These are phyloP conservation scores for Vachellia pachyceras DNA, from an alignment of 306 rosid species.

Conservation along the genomic window DNA sequence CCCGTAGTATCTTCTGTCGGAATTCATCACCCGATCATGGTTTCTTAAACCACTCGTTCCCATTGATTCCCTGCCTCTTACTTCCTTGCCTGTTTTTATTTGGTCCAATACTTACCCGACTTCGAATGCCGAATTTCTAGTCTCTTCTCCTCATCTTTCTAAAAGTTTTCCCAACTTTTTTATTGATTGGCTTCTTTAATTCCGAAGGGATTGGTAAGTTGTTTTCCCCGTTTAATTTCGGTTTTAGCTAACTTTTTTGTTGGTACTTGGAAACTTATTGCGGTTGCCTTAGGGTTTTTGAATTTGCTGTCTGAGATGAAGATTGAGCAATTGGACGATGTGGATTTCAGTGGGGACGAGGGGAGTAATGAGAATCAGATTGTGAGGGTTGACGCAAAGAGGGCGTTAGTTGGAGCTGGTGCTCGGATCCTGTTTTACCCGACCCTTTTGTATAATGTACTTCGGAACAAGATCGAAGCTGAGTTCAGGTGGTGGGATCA, in stretches of 20 bases:
- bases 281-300: constrained; percentile 36
- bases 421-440: constrained; percentile 95
- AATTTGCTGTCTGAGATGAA: constrained; percentile 54
- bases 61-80: neutral
- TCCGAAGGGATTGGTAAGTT: constrained; percentile 20
- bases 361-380: constrained; percentile 54
- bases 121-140: constrained; percentile 4
- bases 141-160: constrained; percentile 21
- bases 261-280: constrained; percentile 27
- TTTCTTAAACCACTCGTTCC: neutral
- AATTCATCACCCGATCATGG: neutral
- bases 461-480: constrained; percentile 90
- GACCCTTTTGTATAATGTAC: constrained; percentile 93
- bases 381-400: constrained; percentile 78
- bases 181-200: constrained; percentile 17
- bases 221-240: neutral
- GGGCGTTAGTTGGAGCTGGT: constrained; percentile 94
- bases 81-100: neutral
- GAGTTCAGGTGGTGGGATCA: constrained; percentile 99
- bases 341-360: constrained; percentile 55
- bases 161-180: neutral
- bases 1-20: neutral
- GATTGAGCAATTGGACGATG: constrained; percentile 86
- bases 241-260: constrained; percentile 13
- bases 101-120: neutral